Percentiles rank a stretch among this genome's conserved stretches.
phyloP scores from a whole-genome alignment of 164 flowering plant genomes.

The Amborella trichopoda region DNA sequence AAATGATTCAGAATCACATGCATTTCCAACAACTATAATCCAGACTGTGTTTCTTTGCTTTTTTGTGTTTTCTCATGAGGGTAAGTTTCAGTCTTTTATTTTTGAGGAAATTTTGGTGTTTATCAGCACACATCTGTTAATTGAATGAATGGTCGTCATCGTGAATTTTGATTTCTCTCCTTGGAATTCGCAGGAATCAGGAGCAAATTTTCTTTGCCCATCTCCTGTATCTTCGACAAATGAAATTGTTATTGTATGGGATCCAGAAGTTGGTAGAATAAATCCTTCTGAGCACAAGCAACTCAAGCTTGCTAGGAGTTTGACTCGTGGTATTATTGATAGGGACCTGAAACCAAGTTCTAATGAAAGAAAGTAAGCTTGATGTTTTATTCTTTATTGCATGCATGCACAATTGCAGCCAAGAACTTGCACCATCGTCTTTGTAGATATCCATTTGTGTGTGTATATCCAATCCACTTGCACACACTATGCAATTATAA shows the following conservation, averaged over 20 bases:
- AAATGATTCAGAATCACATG: no score
- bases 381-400: background rate
- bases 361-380: conserved; percentile 81
- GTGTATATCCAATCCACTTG: no score
- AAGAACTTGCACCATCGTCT: no score
- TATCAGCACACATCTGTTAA: no score
- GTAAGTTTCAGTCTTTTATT: no score
- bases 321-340: conserved; percentile 92
- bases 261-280: conserved; percentile 87
- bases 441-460: no score
- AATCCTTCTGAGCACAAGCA: conserved; percentile 99
- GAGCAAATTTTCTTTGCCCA: conserved; percentile 79
- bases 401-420: background rate
- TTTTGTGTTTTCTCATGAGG: no score
- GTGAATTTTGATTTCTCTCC: conserved; percentile 6
- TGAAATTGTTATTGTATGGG: conserved; percentile 96
- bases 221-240: conserved; percentile 86
- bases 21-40: no score
- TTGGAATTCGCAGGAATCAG: conserved; percentile 65
- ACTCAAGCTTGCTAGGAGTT: conserved; percentile 87
- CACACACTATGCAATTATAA: no score
- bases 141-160: no score
- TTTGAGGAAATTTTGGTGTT: no score
- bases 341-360: conserved; percentile 93
- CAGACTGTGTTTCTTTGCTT: no score